Conservation (phyloP, 2,329 filamentous ascomycete genomes). For the Verticillium tricorpus region DNA sequence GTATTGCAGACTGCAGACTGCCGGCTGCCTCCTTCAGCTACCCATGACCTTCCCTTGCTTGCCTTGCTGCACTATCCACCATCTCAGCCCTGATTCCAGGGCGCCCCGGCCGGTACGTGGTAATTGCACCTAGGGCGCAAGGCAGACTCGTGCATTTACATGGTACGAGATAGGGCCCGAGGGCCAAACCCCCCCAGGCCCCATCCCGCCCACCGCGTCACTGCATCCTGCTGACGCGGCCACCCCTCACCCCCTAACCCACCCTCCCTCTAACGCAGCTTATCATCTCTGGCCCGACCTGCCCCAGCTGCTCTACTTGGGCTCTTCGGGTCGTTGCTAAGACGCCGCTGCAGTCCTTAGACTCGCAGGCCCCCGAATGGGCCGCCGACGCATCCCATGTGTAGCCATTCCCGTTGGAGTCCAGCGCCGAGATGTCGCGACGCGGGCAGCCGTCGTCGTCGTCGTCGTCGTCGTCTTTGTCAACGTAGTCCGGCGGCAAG, state of each 20-base stretch:
- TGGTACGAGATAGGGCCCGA: neutral
- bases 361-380: neutral
- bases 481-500: neutral
- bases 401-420: neutral
- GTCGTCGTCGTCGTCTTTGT: neutral
- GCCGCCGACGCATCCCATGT: neutral
- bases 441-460: neutral
- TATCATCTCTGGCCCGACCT: neutral
- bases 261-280: neutral
- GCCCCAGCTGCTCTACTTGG: neutral
- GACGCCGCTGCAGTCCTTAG: neutral
- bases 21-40: neutral
- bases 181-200: neutral
- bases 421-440: neutral
- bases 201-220: neutral
- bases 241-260: neutral
- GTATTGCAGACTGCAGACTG: neutral
- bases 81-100: neutral
- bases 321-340: neutral
- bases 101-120: neutral
- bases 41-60: neutral
- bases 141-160: neutral
- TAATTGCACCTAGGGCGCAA: neutral
- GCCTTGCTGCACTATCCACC: neutral
- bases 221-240: neutral